A percentile compares a stretch with the other conserved stretches of the same genome.
Conservation (phyloP, 2,329 filamentous ascomycete species). For the Nannizzia gypsea region DNA sequence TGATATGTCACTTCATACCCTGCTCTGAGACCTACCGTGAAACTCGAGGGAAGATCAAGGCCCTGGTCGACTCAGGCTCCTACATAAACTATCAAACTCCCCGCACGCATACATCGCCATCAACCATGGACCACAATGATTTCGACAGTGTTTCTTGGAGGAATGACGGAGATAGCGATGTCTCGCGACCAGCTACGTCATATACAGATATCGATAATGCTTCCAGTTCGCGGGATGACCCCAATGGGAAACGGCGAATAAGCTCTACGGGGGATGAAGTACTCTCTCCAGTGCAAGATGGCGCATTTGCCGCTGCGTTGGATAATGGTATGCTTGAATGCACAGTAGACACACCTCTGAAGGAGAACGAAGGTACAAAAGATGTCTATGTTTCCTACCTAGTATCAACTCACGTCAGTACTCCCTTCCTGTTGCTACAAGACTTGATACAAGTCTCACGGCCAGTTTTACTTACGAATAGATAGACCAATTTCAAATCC, state of each 20-base stretch:
- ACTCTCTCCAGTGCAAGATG: constrained; percentile 41
- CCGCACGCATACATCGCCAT: neutral
- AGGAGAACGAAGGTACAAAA: constrained; percentile 93
- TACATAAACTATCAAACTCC: neutral
- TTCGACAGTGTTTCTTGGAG: constrained; percentile 76
- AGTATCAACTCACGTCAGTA: constrained; percentile 70
- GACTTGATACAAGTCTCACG: neutral
- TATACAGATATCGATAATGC: constrained; percentile 29
- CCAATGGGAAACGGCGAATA: constrained; percentile 40
- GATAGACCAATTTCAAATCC: constrained; percentile 80
- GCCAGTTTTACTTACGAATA: constrained; percentile 5
- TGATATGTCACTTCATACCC: neutral
- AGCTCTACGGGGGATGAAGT: constrained; percentile 35
- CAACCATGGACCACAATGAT: constrained; percentile 47
- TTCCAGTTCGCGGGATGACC: constrained; percentile 24
- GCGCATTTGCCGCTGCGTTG: constrained; percentile 53
- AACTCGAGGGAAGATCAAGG: neutral
- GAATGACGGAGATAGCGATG: constrained; percentile 45
- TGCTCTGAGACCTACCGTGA: neutral
- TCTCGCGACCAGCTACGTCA: constrained; percentile 30
- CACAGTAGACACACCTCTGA: constrained; percentile 68
- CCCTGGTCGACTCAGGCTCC: neutral
- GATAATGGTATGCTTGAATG: constrained; percentile 69
- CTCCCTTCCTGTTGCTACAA: neutral
- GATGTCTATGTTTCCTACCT: constrained; percentile 94